Percentiles rank a stretch among this genome's conserved stretches.
phyloP scores from a whole-genome alignment of 768 basidiomycete genomes.

The Suillus subluteus region DNA sequence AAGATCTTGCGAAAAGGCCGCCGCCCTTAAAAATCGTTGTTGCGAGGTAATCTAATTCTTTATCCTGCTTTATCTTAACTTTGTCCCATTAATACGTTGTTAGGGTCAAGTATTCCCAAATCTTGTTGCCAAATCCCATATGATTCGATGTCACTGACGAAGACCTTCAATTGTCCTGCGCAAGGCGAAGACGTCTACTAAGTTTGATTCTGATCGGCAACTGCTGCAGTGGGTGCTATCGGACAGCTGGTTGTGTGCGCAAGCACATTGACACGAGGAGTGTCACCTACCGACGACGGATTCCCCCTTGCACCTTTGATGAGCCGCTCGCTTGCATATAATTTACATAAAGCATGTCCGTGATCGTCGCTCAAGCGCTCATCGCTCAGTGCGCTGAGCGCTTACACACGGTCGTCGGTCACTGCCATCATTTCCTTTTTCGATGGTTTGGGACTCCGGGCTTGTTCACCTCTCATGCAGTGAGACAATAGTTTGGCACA shows the following conservation, averaged over 20 bases:
- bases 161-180: background rate
- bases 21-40: background rate
- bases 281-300: background rate
- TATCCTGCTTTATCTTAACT: background rate
- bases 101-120: background rate
- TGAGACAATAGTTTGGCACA: background rate
- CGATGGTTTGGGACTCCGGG: background rate
- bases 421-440: background rate
- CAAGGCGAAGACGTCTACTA: background rate
- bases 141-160: background rate
- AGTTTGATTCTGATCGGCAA: background rate
- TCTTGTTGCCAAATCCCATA: background rate
- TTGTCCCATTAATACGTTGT: background rate
- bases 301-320: background rate
- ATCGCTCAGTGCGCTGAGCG: background rate
- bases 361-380: background rate
- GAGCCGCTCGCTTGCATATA: background rate
- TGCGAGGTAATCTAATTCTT: background rate
- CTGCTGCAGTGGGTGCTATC: background rate
- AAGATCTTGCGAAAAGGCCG: background rate
- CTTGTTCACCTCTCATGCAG: background rate
- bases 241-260: background rate
- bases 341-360: background rate
- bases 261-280: background rate
- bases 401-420: background rate